These are phyloP conservation scores for Neofusicoccum ribis DNA, from an alignment of 2,329 filamentous ascomycete genomes.

Conservation along the genomic window DNA sequence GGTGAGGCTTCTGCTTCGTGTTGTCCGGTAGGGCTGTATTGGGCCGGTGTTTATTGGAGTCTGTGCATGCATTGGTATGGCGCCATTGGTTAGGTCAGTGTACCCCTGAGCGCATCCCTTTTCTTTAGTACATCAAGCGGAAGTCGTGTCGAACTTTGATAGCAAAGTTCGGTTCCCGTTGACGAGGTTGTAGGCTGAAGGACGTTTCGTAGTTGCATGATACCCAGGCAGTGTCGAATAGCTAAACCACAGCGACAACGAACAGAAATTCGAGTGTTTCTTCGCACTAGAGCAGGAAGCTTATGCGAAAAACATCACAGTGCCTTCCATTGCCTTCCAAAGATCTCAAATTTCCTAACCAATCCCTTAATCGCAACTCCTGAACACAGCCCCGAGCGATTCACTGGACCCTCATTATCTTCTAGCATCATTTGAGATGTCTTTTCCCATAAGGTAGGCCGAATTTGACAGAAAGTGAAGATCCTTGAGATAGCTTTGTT, in stretches of 20 bases:
- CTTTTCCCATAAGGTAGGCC: too few species aligned
- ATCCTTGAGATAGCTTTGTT: too few species aligned
- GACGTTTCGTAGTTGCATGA: background rate
- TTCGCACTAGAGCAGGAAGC: too few species aligned
- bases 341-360: too few species aligned
- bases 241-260: too few species aligned
- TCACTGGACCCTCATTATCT: too few species aligned
- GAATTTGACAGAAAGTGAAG: too few species aligned
- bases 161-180: background rate
- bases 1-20: slow-evolving; percentile 21
- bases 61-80: slow-evolving; percentile 12
- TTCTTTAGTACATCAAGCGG: background rate
- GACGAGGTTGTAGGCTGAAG: background rate
- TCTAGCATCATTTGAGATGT: too few species aligned
- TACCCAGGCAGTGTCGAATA: background rate
- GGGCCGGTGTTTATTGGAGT: background rate
- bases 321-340: too few species aligned
- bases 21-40: background rate
- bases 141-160: background rate
- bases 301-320: too few species aligned
- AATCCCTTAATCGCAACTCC: too few species aligned
- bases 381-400: too few species aligned
- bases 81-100: slow-evolving; percentile 4
- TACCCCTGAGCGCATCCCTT: background rate
- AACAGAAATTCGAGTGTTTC: background rate